Conservation (phyloP, 805 yeast species). For the Lachancea quebecensis region DNA sequence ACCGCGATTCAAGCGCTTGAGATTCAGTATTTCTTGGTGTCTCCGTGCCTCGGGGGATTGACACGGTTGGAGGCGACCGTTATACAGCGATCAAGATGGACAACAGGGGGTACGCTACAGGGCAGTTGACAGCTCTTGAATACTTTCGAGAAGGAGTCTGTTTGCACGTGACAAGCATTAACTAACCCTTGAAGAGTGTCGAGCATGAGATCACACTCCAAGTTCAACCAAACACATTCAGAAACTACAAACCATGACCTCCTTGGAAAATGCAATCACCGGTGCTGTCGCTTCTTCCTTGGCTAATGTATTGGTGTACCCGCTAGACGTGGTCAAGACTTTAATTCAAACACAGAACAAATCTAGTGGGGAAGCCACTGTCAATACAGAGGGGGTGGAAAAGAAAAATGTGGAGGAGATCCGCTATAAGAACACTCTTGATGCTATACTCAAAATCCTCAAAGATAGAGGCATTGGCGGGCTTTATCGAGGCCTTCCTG, state of each 20-base stretch:
- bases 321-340: slow-evolving; percentile 72
- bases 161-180: too few relatives aligned
- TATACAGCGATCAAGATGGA: too few relatives aligned
- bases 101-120: too few relatives aligned
- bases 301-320: slow-evolving; percentile 75
- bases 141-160: too few relatives aligned
- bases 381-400: slow-evolving; percentile 1
- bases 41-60: too few relatives aligned
- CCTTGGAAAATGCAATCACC: slow-evolving; percentile 66
- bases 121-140: too few relatives aligned
- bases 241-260: slow-evolving; percentile 33
- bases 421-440: slow-evolving; percentile 50
- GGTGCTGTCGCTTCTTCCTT: slow-evolving; percentile 78
- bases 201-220: too few relatives aligned
- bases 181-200: too few relatives aligned
- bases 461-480: slow-evolving; percentile 55
- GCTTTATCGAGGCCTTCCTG: slow-evolving; percentile 64
- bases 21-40: too few relatives aligned
- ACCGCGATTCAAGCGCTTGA: too few relatives aligned
- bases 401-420: neutral
- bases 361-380: slow-evolving; percentile 6
- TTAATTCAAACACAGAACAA: slow-evolving; percentile 61
- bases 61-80: too few relatives aligned
- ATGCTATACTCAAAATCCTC: slow-evolving; percentile 55
- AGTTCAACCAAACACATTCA: too few relatives aligned